phyloP scores from a whole-genome alignment of 2,329 filamentous ascomycete genomes.

The Elsinoe fawcettii region DNA sequence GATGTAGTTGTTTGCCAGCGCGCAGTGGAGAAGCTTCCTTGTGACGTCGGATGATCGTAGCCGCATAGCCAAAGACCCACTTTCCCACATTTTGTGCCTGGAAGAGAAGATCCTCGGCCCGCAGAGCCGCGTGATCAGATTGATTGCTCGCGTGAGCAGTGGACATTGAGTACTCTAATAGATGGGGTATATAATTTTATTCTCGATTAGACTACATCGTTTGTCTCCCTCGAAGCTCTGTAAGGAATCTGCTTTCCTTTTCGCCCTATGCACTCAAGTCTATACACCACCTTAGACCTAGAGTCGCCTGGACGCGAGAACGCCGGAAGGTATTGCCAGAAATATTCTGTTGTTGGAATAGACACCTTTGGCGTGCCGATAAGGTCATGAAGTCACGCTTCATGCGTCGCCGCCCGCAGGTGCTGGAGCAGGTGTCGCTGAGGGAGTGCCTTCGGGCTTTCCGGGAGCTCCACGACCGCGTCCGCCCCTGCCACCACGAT shows the following conservation, averaged over 20 bases:
- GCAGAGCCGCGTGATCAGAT: conserved; percentile 10
- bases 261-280: neutral
- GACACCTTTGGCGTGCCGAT: neutral
- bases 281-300: conserved; percentile 8
- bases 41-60: conserved; percentile 11
- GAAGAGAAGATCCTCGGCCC: conserved; percentile 3
- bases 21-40: neutral
- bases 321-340: conserved; percentile 10
- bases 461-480: conserved; percentile 29
- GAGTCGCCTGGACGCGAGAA: conserved; percentile 7
- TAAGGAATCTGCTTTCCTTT: conserved; percentile 2
- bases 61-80: neutral
- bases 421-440: conserved; percentile 21
- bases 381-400: neutral
- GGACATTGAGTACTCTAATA: neutral
- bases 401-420: conserved; percentile 26
- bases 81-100: conserved; percentile 3
- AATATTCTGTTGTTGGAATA: neutral
- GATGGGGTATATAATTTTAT: conserved; percentile 9
- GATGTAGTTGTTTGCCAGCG: neutral
- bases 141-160: conserved; percentile 1
- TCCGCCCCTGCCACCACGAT: conserved; percentile 42
- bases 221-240: conserved; percentile 13
- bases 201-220: conserved; percentile 14
- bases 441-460: conserved; percentile 20